Conservation (phyloP, 257 asterid species). For the Agastache rugosa region DNA sequence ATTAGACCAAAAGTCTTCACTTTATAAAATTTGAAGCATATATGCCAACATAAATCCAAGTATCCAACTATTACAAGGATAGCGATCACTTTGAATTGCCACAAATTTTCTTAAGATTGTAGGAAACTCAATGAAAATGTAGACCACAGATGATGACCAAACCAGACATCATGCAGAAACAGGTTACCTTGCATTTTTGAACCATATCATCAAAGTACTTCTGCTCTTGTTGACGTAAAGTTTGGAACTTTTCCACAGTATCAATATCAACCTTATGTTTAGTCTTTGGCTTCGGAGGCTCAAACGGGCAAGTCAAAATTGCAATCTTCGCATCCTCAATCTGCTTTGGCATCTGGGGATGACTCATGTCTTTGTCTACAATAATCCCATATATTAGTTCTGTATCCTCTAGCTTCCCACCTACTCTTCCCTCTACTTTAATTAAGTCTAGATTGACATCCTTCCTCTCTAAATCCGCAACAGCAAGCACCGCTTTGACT, state of each 20-base stretch:
- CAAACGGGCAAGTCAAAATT: constrained; percentile 93
- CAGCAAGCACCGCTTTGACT: constrained; percentile 94
- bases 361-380: constrained; percentile 97
- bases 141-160: neutral
- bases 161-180: constrained; percentile 18
- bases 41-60: constrained; percentile 4
- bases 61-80: constrained; percentile 6
- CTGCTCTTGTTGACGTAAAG: constrained; percentile 81
- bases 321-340: constrained; percentile 92
- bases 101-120: constrained; percentile 10
- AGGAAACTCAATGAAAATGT: neutral
- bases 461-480: constrained; percentile 96
- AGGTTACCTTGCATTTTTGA: constrained; percentile 87
- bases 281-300: constrained; percentile 98
- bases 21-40: constrained; percentile 26
- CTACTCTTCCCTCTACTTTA: constrained; percentile 96
- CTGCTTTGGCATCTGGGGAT: constrained; percentile 97
- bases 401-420: constrained; percentile 96
- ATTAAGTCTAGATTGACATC: constrained; percentile 95
- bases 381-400: constrained; percentile 87
- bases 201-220: constrained; percentile 98
- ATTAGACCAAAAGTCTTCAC: constrained; percentile 26
- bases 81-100: neutral
- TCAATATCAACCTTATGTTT: constrained; percentile 98
- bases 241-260: constrained; percentile 88